These are phyloP conservation scores for Cephaloascus albidus DNA, from an alignment of 805 yeast species.

Conservation along the genomic window DNA sequence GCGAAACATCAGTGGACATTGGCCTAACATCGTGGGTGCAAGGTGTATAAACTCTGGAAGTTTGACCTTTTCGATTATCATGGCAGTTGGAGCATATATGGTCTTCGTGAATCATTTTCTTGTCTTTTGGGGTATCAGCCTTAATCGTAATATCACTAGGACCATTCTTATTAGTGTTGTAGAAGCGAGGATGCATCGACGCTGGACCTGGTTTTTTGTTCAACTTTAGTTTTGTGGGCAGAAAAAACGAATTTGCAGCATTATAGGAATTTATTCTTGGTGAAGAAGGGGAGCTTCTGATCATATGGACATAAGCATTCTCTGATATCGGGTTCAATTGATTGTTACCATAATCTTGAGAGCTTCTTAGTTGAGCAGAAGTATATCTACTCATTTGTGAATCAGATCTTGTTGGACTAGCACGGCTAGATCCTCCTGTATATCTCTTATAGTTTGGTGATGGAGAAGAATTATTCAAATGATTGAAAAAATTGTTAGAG, in stretches of 20 bases:
- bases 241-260: not conserved
- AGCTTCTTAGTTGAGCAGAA: not conserved
- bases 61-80: not conserved
- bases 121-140: constrained; percentile 8
- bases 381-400: too few relatives aligned
- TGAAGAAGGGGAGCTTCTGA: not conserved
- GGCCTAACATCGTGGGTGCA: not conserved
- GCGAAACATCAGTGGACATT: not conserved
- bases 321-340: not conserved
- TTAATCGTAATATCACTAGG: constrained; percentile 7
- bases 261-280: not conserved
- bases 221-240: not conserved
- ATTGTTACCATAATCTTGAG: too few relatives aligned
- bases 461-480: constrained; percentile 5
- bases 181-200: too few relatives aligned
- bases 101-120: not conserved
- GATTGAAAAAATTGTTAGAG: constrained; percentile 16
- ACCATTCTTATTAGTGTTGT: not conserved
- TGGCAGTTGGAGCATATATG: not conserved
- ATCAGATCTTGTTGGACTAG: not conserved
- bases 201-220: not conserved
- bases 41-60: not conserved
- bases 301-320: not conserved
- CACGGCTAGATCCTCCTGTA: not conserved
- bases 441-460: not conserved